These are phyloP conservation scores for Colletotrichum scovillei DNA, from an alignment of 2,329 filamentous ascomycete species.

Conservation along the genomic window DNA sequence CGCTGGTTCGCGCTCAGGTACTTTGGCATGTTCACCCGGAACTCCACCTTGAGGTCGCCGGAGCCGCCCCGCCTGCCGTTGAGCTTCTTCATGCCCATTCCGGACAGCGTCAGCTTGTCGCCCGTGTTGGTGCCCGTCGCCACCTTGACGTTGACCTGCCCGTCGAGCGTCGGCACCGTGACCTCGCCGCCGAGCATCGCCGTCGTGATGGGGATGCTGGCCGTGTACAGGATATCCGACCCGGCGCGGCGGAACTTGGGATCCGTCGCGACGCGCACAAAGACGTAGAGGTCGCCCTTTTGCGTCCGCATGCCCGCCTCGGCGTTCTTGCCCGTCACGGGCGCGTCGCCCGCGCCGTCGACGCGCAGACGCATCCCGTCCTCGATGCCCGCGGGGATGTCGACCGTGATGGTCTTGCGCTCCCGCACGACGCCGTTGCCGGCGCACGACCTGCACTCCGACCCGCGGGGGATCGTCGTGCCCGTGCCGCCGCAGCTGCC, in stretches of 20 bases:
- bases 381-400: constrained; percentile 95
- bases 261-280: constrained; percentile 89
- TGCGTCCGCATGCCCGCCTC: constrained; percentile 73
- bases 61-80: constrained; percentile 72
- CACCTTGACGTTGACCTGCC: constrained; percentile 90
- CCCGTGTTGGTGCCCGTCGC: constrained; percentile 92
- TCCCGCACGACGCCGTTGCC: constrained; percentile 89
- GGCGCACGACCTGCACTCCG: constrained; percentile 82
- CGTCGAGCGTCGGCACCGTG: constrained; percentile 88
- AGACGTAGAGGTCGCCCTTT: constrained; percentile 90
- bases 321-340: constrained; percentile 77
- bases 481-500: constrained; percentile 83
- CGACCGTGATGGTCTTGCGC: constrained; percentile 83
- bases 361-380: constrained; percentile 94
- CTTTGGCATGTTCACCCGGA: constrained; percentile 95
- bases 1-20: constrained; percentile 92
- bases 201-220: constrained; percentile 90
- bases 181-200: constrained; percentile 93
- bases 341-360: constrained; percentile 87
- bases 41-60: constrained; percentile 93
- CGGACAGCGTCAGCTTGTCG: constrained; percentile 87
- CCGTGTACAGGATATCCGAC: constrained; percentile 92
- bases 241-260: constrained; percentile 89
- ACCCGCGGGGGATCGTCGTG: constrained; percentile 78
- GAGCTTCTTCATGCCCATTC: constrained; percentile 95